Evolutionary conservation across 768 basidiomycete genomes (phyloP).

Genomic region (Erythrobasidium yunnanense): DNA sequence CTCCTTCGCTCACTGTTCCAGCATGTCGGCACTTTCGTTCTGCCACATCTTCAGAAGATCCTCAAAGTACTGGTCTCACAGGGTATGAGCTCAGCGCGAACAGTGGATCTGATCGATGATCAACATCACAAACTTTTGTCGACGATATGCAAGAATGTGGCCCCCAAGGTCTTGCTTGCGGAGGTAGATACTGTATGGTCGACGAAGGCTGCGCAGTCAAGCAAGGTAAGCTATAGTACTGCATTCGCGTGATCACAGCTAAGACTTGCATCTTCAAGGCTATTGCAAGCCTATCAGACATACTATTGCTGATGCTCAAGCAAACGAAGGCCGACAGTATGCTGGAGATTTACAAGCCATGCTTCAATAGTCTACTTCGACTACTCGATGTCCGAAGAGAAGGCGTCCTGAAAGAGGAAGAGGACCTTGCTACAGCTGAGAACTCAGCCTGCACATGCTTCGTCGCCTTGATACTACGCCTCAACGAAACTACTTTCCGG

Average conservation of each 20-base stretch:
- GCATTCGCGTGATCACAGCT: too few relatives aligned
- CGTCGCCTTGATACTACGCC: constrained; percentile 58
- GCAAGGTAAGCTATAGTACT: not conserved
- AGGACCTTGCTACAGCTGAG: not conserved
- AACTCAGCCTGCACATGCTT: not conserved
- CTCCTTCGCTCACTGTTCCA: constrained; percentile 49
- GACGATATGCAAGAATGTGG: not conserved
- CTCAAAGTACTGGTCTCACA: constrained; percentile 18
- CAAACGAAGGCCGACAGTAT: constrained; percentile 53
- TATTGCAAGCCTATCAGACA: too few relatives aligned
- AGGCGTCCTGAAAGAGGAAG: not conserved
- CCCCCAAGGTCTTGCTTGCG: not conserved
- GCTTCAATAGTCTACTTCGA: constrained; percentile 70
- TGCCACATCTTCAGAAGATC: constrained; percentile 36
- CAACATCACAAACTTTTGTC: not conserved
- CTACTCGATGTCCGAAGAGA: constrained; percentile 54
- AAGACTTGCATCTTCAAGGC: too few relatives aligned
- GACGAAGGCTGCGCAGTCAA: not conserved
- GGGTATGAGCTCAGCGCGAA: not conserved
- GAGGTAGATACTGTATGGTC: not conserved
- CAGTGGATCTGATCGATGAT: not conserved
- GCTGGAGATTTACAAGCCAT: constrained; percentile 53
- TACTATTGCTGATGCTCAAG: too few relatives aligned
- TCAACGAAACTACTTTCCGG: constrained; percentile 82
- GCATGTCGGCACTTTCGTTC: constrained; percentile 64